Evolutionary conservation across 1,139 yeast genomes (phyloP).

Genomic region (Diutina siamensis): DNA sequence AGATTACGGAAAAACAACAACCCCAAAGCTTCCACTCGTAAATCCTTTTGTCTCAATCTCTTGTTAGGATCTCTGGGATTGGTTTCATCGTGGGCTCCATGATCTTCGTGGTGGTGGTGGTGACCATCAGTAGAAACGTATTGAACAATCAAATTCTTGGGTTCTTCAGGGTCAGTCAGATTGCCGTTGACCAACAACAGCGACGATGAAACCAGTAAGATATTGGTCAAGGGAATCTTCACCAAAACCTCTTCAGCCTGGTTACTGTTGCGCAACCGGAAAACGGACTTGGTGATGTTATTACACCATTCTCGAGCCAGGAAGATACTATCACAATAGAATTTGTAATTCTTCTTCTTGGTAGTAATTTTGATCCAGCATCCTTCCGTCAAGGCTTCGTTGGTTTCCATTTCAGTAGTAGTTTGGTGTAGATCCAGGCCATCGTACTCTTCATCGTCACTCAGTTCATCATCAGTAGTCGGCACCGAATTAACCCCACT

Average conservation of each 20-base stretch:
- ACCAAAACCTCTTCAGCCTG: slow-evolving; percentile 63
- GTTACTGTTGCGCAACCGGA: slow-evolving; percentile 50
- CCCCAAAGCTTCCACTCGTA: background rate
- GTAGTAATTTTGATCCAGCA: slow-evolving; percentile 50
- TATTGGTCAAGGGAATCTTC: slow-evolving; percentile 61
- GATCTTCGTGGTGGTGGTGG: background rate
- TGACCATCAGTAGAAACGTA: background rate
- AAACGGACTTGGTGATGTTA: slow-evolving; percentile 61
- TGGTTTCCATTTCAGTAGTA: background rate
- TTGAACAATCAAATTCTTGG: background rate
- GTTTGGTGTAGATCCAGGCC: background rate
- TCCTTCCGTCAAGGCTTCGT: slow-evolving; percentile 11
- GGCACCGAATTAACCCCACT: background rate
- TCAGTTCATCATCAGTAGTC: slow-evolving; percentile 1
- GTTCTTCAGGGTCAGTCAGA: background rate
- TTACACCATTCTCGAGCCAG: slow-evolving; percentile 78
- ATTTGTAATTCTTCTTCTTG: slow-evolving; percentile 46
- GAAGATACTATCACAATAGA: slow-evolving; percentile 61
- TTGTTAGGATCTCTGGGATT: background rate
- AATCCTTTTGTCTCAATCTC: background rate
- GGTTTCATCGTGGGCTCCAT: background rate
- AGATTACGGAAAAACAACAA: slow-evolving; percentile 1
- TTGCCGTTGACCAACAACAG: slow-evolving; percentile 6
- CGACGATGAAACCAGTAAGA: slow-evolving; percentile 48
- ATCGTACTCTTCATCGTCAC: background rate